Percentiles rank a stretch among this genome's conserved stretches.
phyloP scores from a whole-genome alignment of 345 rosid species.

The Eucalyptus grandis region DNA sequence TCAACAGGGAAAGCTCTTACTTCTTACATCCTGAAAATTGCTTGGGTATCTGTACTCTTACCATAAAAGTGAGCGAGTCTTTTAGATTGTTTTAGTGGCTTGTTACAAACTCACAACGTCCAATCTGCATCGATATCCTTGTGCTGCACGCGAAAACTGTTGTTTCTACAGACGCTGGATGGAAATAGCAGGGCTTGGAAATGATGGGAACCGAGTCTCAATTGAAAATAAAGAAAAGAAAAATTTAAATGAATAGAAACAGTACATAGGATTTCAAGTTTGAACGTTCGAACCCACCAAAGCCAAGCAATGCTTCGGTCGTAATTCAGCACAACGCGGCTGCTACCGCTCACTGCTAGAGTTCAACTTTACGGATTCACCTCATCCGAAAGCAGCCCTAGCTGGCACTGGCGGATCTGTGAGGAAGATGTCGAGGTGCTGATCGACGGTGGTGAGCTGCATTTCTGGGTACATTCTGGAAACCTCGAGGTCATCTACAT shows the following conservation, averaged over 20 bases:
- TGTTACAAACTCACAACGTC: not conserved
- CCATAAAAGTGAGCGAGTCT: not conserved
- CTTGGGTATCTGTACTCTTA: not conserved
- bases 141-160: too few relatives aligned
- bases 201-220: not conserved
- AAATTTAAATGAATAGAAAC: not conserved
- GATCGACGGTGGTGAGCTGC: not conserved
- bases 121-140: not conserved
- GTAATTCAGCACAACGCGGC: not conserved
- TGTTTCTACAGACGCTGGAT: too few relatives aligned
- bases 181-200: not conserved
- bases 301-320: not conserved
- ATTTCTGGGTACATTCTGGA: slow-evolving; percentile 8
- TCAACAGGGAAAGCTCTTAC: not conserved
- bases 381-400: not conserved
- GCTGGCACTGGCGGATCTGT: slow-evolving; percentile 4
- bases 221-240: rapidly evolving
- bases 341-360: not conserved
- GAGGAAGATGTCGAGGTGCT: slow-evolving; percentile 18
- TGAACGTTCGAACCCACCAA: not conserved
- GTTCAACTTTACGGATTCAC: not conserved
- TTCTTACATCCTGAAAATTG: not conserved
- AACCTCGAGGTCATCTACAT: slow-evolving; percentile 1
- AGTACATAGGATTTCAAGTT: not conserved
- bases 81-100: not conserved